These are phyloP conservation scores for Plasmodium reichenowi DNA, from an alignment of 169 alveolate genomes.

Conservation along the genomic window DNA sequence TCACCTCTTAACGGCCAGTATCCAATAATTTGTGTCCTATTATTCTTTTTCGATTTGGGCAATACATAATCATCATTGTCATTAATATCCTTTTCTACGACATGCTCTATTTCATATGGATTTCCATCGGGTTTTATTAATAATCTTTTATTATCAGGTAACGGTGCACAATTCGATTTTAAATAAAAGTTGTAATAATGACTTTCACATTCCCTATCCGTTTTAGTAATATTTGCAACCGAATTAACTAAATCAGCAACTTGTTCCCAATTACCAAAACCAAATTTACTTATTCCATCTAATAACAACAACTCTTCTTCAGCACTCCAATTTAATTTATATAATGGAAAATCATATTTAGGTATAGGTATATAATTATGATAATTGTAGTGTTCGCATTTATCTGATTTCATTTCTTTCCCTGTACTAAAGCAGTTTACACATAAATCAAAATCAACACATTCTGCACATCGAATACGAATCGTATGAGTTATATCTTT, in stretches of 20 bases:
- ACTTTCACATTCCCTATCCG: conserved; percentile 88
- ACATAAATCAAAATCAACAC: conserved; percentile 91
- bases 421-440: conserved; percentile 91
- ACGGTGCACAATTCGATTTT: conserved; percentile 87
- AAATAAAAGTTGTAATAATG: conserved; percentile 86
- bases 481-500: conserved; percentile 84
- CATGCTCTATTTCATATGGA: conserved; percentile 69
- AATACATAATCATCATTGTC: conserved; percentile 60
- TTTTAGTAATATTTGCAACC: conserved; percentile 80
- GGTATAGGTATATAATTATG: conserved; percentile 93
- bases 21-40: conserved; percentile 92
- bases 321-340: conserved; percentile 90
- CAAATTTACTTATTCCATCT: conserved; percentile 92
- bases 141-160: conserved; percentile 80
- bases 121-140: conserved; percentile 65
- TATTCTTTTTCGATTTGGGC: conserved; percentile 78
- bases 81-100: conserved; percentile 34
- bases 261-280: conserved; percentile 93
- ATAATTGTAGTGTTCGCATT: conserved; percentile 85
- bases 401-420: conserved; percentile 84
- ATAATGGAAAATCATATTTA: conserved; percentile 88
- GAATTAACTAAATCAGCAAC: conserved; percentile 84
- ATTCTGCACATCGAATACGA: conserved; percentile 92
- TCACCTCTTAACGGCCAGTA: conserved; percentile 98
- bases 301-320: conserved; percentile 92